A percentile compares a stretch with the other conserved stretches of the same genome.
Conservation (phyloP, 306 rosid genomes). For the Malus asiatica region DNA sequence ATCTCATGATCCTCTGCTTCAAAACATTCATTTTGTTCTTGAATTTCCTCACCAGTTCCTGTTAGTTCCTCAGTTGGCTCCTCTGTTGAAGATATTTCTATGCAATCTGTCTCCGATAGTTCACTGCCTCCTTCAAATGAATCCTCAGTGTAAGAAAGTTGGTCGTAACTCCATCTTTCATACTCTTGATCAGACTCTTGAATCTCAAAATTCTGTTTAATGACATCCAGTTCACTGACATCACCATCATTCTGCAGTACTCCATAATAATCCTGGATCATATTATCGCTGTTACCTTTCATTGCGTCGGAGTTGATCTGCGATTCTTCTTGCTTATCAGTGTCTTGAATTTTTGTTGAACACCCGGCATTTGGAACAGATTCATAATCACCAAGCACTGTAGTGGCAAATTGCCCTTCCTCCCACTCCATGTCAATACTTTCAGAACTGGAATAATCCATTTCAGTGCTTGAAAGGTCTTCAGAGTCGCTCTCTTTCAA, state of each 20-base stretch:
- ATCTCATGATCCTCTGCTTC: slow-evolving; percentile 18
- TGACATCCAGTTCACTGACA: slow-evolving; percentile 9
- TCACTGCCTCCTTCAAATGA: slow-evolving; percentile 18
- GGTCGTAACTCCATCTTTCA: slow-evolving; percentile 20
- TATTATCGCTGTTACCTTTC: slow-evolving; percentile 11
- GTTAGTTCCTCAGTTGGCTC: slow-evolving; percentile 12
- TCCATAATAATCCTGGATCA: slow-evolving; percentile 7
- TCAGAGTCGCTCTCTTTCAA: slow-evolving; percentile 23
- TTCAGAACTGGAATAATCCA: slow-evolving; percentile 32
- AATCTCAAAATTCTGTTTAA: slow-evolving; percentile 12
- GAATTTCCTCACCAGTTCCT: background rate
- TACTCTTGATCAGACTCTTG: slow-evolving; percentile 23
- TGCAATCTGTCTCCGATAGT: slow-evolving; percentile 13
- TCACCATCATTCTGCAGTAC: slow-evolving; percentile 2
- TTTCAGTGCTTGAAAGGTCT: slow-evolving; percentile 13
- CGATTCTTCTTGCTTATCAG: slow-evolving; percentile 25
- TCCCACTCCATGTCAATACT: slow-evolving; percentile 48
- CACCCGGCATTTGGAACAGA: slow-evolving; percentile 20
- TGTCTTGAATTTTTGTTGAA: slow-evolving; percentile 18
- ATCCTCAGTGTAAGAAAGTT: slow-evolving; percentile 23
- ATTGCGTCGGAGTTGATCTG: slow-evolving; percentile 33
- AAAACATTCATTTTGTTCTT: background rate
- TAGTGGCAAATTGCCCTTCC: slow-evolving; percentile 22
- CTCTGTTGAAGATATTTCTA: background rate
- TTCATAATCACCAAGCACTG: slow-evolving; percentile 28